phyloP scores from a whole-genome alignment of 2,329 filamentous ascomycete genomes.

The Fusarium transvaalense region DNA sequence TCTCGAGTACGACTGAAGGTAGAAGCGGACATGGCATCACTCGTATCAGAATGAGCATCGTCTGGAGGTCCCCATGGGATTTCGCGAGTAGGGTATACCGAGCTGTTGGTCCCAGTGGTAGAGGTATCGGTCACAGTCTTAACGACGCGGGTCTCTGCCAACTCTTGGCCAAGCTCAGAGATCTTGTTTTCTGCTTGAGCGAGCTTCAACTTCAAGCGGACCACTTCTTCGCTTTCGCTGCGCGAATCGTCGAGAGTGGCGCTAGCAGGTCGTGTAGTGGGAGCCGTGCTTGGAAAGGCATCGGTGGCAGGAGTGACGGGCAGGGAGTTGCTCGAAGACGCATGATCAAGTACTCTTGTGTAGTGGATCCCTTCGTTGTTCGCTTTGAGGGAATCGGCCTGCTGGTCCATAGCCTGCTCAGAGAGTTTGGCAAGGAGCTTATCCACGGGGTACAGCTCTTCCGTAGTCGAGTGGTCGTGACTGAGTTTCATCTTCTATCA shows the following conservation, averaged over 20 bases:
- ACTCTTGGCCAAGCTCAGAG: constrained; percentile 77
- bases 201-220: constrained; percentile 77
- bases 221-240: constrained; percentile 67
- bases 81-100: constrained; percentile 52
- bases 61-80: constrained; percentile 67
- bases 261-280: constrained; percentile 67
- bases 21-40: constrained; percentile 65
- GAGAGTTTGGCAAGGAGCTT: constrained; percentile 78
- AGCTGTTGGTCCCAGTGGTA: constrained; percentile 38
- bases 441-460: constrained; percentile 71
- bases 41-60: constrained; percentile 68
- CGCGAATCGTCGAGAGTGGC: constrained; percentile 59
- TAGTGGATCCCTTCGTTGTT: constrained; percentile 55
- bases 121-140: constrained; percentile 62
- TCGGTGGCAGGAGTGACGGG: constrained; percentile 74
- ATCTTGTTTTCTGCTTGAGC: constrained; percentile 78
- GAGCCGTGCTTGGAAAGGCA: constrained; percentile 61
- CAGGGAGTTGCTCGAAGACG: constrained; percentile 68
- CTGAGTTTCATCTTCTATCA: constrained; percentile 63
- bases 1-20: constrained; percentile 66
- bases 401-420: constrained; percentile 74
- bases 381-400: constrained; percentile 66
- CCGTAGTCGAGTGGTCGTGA: constrained; percentile 55
- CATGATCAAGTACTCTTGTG: constrained; percentile 58
- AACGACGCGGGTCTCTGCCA: constrained; percentile 72